Evolutionary conservation across 2,329 filamentous ascomycete genomes (phyloP).

Genomic region (Ophiostoma piceae): DNA sequence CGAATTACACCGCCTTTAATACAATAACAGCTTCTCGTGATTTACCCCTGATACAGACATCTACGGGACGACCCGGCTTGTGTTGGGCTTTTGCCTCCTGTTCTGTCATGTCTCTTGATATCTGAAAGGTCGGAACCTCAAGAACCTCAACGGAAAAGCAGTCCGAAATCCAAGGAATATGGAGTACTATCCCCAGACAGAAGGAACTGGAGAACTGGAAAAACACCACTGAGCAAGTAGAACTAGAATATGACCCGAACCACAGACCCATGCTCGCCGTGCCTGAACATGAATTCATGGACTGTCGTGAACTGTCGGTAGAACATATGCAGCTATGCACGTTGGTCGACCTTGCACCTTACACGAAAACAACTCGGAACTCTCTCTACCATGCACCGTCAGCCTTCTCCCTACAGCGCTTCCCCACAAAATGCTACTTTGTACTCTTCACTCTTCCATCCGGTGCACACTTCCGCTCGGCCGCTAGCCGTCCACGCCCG

Average conservation of each 20-base stretch:
- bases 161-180: neutral
- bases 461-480: constrained; percentile 21
- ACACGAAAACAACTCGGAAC: constrained; percentile 23
- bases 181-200: neutral
- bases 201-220: neutral
- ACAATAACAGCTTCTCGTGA: neutral
- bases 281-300: constrained; percentile 11
- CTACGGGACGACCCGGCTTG: neutral
- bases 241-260: too few relatives aligned
- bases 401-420: constrained; percentile 5
- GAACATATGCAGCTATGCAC: neutral
- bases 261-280: neutral
- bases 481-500: constrained; percentile 19
- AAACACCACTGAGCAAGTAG: too few relatives aligned
- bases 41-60: neutral
- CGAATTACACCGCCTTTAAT: constrained; percentile 3
- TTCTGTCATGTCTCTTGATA: neutral
- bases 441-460: constrained; percentile 4
- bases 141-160: constrained; percentile 13
- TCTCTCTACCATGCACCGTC: constrained; percentile 12
- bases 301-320: too few relatives aligned
- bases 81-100: neutral
- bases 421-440: constrained; percentile 22
- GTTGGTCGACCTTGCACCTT: neutral
- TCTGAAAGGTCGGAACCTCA: neutral